These are phyloP conservation scores for Trifolium pratense DNA, from an alignment of 306 rosid species.

Conservation along the genomic window DNA sequence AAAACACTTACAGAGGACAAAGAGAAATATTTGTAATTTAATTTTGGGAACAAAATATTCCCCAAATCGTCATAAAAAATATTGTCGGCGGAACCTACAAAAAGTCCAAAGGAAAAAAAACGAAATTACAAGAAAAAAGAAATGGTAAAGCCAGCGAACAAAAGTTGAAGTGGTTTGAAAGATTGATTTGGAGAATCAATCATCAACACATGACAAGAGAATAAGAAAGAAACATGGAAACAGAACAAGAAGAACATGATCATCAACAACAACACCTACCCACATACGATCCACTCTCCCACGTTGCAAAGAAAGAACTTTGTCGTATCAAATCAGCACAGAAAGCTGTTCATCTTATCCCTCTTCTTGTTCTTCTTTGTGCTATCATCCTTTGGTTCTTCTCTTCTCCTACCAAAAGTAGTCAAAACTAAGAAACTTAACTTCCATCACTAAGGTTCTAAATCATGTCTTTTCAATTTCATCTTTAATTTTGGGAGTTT, in stretches of 20 bases:
- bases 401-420: constrained; percentile 46
- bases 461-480: no score
- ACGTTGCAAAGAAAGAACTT: constrained; percentile 60
- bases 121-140: no score
- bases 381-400: constrained; percentile 91
- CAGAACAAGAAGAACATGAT: constrained; percentile 38
- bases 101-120: background rate
- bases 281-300: constrained; percentile 78
- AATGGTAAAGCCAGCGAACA: background rate
- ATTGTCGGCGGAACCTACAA: background rate
- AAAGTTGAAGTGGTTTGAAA: background rate
- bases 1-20: no score
- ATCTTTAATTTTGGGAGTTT: background rate
- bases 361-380: constrained; percentile 74
- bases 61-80: no score
- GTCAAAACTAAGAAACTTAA: no score
- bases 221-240: constrained; percentile 24
- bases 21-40: no score
- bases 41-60: no score
- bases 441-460: background rate
- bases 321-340: constrained; percentile 68
- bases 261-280: constrained; percentile 59
- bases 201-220: background rate
- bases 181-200: background rate
- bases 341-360: constrained; percentile 76